A percentile compares a stretch with the other conserved stretches of the same genome.
phyloP scores from a whole-genome alignment of 129 eudicot genomes.

The Artemisia argyi region DNA sequence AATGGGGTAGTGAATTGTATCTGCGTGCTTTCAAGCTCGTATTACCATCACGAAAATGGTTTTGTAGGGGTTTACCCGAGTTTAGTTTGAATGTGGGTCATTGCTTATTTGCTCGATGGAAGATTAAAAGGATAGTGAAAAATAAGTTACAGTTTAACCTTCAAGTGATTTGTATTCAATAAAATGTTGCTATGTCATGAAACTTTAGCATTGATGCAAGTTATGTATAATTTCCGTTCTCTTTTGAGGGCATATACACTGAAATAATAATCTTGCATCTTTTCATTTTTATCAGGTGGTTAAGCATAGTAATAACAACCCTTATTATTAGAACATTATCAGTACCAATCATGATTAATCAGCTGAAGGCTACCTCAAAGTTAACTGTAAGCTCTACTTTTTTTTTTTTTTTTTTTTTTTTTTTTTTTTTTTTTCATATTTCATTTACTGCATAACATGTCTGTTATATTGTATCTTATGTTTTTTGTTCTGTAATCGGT shows the following conservation, averaged over 20 bases:
- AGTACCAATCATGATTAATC: constrained; percentile 72
- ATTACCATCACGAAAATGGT: background rate
- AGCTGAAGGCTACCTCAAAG: constrained; percentile 79
- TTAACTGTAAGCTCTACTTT: constrained; percentile 57
- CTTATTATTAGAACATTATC: constrained; percentile 56
- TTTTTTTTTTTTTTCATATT: background rate
- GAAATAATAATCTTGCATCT: background rate
- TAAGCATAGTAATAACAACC: constrained; percentile 70
- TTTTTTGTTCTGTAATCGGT: background rate
- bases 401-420: no score
- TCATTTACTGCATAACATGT: constrained; percentile 5
- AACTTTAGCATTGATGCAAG: background rate
- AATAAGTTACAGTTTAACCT: background rate
- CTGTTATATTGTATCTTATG: background rate
- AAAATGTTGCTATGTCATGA: background rate
- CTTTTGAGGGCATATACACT: background rate
- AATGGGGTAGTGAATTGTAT: no score
- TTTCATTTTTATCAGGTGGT: constrained; percentile 62
- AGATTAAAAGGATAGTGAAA: background rate
- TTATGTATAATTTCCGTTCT: background rate
- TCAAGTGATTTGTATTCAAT: background rate
- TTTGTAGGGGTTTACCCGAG: background rate
- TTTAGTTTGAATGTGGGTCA: background rate
- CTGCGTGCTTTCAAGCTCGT: background rate
- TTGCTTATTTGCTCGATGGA: background rate